These are phyloP conservation scores for Helichrysum umbraculigerum DNA, from an alignment of 129 eudicot species.

Conservation along the genomic window DNA sequence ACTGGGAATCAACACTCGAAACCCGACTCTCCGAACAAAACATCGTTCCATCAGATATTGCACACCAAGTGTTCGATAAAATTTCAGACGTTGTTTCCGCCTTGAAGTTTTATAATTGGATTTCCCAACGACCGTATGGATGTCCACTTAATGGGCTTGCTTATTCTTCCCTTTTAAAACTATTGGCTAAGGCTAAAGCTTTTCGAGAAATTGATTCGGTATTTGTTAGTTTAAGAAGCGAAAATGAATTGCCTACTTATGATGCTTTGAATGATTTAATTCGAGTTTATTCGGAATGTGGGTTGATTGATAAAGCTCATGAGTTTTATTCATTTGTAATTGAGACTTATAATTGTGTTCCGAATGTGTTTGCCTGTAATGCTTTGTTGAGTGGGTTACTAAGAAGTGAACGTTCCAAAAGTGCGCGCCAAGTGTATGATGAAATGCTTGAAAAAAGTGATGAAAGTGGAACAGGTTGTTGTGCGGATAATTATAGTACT, in stretches of 20 bases:
- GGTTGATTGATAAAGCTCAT: conserved; percentile 65
- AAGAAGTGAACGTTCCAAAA: conserved; percentile 43
- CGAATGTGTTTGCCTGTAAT: conserved; percentile 67
- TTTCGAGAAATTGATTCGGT: conserved; percentile 57
- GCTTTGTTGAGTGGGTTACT: conserved; percentile 65
- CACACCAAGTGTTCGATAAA: conserved; percentile 81
- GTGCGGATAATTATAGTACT: conserved; percentile 73
- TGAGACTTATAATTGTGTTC: conserved; percentile 39
- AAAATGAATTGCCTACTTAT: conserved; percentile 44
- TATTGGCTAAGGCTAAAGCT: conserved; percentile 58
- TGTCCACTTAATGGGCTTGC: conserved; percentile 64
- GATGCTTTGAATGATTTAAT: conserved; percentile 62
- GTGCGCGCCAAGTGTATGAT: conserved; percentile 51
- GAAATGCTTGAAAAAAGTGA: conserved; percentile 61
- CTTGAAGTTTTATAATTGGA: conserved; percentile 59
- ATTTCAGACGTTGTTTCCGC: conserved; percentile 49
- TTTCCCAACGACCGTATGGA: conserved; percentile 47
- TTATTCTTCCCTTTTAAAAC: conserved; percentile 84
- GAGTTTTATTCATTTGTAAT: conserved; percentile 47
- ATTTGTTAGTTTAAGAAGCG: conserved; percentile 43
- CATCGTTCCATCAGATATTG: conserved; percentile 72
- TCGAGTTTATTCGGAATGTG: conserved; percentile 55
- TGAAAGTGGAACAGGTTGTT: conserved; percentile 32
- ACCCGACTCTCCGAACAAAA: conserved; percentile 48
- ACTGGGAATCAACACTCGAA: conserved; percentile 71